These are phyloP conservation scores for Catharanthus roseus DNA, from an alignment of 257 asterid species.

Conservation along the genomic window DNA sequence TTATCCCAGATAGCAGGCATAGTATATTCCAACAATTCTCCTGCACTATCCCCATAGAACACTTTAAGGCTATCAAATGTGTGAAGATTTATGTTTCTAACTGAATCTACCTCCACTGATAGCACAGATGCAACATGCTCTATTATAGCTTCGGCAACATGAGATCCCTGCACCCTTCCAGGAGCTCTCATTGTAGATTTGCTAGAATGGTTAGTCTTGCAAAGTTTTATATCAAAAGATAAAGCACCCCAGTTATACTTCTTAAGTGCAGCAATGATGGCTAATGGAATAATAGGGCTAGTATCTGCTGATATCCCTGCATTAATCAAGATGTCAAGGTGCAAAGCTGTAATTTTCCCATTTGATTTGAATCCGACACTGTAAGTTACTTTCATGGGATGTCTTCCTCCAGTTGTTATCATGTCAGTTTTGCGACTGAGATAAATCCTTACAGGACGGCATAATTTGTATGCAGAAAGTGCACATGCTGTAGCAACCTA, in stretches of 20 bases:
- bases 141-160: constrained; percentile 58
- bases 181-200: constrained; percentile 73
- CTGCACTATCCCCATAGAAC: constrained; percentile 37
- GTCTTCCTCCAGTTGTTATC: constrained; percentile 69
- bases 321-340: constrained; percentile 52
- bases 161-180: constrained; percentile 64
- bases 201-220: constrained; percentile 61
- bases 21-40: constrained; percentile 42
- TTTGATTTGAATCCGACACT: constrained; percentile 57
- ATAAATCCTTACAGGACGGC: constrained; percentile 57
- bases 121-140: constrained; percentile 57
- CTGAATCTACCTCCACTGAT: constrained; percentile 39
- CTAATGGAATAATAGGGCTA: constrained; percentile 43
- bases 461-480: constrained; percentile 63
- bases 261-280: constrained; percentile 23
- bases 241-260: constrained; percentile 70
- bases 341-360: constrained; percentile 69
- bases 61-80: constrained; percentile 41
- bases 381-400: constrained; percentile 67
- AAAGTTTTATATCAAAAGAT: constrained; percentile 51
- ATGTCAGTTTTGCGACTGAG: constrained; percentile 58
- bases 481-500: constrained; percentile 72
- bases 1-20: constrained; percentile 53
- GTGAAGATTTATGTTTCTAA: constrained; percentile 46
- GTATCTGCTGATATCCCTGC: constrained; percentile 49